Conservation (phyloP, 1,139 yeast species). For the Hyphopichia khmerensis region DNA sequence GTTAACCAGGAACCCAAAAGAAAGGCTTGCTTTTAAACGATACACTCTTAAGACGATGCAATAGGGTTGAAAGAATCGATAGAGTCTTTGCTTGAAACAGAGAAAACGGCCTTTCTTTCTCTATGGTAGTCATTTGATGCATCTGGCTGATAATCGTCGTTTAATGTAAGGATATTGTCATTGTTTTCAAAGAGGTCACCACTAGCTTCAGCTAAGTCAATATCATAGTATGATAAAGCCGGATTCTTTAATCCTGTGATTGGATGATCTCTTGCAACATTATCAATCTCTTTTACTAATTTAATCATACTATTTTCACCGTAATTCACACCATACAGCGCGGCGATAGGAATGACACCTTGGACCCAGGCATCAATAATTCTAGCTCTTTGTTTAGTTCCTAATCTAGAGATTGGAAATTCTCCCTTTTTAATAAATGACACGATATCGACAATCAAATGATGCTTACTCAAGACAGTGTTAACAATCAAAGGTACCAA, state of each 20-base stretch:
- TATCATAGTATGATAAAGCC: constrained; percentile 42
- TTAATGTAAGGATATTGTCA: constrained; percentile 28
- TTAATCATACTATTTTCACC: constrained; percentile 67
- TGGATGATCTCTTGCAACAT: constrained; percentile 40
- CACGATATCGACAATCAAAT: constrained; percentile 80
- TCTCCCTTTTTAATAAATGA: constrained; percentile 70
- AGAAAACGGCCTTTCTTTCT: constrained; percentile 7
- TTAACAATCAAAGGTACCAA: constrained; percentile 83
- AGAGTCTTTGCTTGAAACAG: constrained; percentile 5
- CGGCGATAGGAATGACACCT: constrained; percentile 45
- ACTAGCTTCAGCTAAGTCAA: constrained; percentile 20
- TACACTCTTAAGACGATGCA: neutral
- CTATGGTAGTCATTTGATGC: neutral
- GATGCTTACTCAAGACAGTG: constrained; percentile 77
- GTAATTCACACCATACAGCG: constrained; percentile 53
- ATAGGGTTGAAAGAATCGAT: neutral
- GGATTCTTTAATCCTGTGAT: constrained; percentile 46
- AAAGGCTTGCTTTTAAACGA: no score
- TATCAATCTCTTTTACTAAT: constrained; percentile 50
- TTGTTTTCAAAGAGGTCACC: constrained; percentile 30
- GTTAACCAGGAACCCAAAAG: no score
- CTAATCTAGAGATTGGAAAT: constrained; percentile 68
- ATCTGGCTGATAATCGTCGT: constrained; percentile 12
- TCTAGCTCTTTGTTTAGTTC: constrained; percentile 73
- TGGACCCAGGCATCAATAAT: constrained; percentile 60